Evolutionary conservation across 768 basidiomycete genomes (phyloP).

Genomic region (Trametes elegans): DNA sequence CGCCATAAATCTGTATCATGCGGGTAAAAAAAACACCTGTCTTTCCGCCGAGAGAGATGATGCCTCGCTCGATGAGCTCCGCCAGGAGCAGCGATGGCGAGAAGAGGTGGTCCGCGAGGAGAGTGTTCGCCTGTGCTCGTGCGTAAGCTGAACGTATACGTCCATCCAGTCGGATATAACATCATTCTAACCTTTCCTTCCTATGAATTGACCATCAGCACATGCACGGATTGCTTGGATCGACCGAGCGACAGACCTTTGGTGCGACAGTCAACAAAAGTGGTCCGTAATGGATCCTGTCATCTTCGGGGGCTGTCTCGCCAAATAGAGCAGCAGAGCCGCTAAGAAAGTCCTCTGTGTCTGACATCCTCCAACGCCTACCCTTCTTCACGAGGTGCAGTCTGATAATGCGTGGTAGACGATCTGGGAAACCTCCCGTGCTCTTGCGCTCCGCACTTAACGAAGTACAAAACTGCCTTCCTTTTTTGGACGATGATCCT

Average conservation of each 20-base stretch:
- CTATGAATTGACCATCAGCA: no score
- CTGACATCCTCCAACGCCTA: neutral
- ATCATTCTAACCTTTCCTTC: slow-evolving; percentile 56
- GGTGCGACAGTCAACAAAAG: slow-evolving; percentile 53
- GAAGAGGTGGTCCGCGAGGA: slow-evolving; percentile 72
- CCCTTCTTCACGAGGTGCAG: neutral
- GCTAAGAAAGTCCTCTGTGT: slow-evolving; percentile 40
- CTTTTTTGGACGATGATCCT: neutral
- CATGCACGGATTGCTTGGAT: neutral
- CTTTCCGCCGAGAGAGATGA: slow-evolving; percentile 48
- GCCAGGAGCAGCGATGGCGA: slow-evolving; percentile 67
- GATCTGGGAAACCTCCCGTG: no score
- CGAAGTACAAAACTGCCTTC: neutral
- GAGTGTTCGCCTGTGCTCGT: slow-evolving; percentile 62
- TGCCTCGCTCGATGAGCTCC: slow-evolving; percentile 58
- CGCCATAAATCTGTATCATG: neutral
- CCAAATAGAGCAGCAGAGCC: slow-evolving; percentile 19
- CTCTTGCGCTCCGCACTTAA: no score
- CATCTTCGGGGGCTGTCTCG: slow-evolving; percentile 33
- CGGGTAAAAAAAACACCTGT: neutral
- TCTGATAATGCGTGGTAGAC: no score
- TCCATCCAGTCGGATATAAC: neutral
- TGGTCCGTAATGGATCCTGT: slow-evolving; percentile 50
- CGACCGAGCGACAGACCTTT: slow-evolving; percentile 42
- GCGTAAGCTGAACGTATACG: neutral